A percentile compares a stretch with the other conserved stretches of the same genome.
Evolutionary conservation across 106 monocot genomes (phyloP).

Genomic region (Agapanthus africanus): DNA sequence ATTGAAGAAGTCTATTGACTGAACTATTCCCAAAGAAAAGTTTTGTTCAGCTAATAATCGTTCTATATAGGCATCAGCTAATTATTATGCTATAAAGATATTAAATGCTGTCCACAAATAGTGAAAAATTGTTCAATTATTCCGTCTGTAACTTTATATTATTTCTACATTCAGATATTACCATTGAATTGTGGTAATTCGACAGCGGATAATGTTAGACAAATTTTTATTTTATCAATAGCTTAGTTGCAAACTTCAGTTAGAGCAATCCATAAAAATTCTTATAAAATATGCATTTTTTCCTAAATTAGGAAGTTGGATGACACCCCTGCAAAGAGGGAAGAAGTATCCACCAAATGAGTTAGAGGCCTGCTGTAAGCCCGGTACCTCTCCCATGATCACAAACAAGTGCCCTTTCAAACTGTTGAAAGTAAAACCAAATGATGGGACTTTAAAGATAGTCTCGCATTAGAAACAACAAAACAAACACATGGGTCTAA

Average conservation of each 20-base stretch:
- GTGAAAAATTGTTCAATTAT: background rate
- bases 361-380: background rate
- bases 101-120: too few relatives aligned
- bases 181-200: background rate
- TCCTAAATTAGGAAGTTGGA: background rate
- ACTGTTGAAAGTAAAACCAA: too few relatives aligned
- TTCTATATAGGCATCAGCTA: background rate
- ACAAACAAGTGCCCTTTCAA: background rate
- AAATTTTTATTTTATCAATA: slow-evolving; percentile 3
- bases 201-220: background rate
- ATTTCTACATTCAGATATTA: background rate
- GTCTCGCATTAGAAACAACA: too few relatives aligned
- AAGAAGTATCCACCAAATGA: background rate
- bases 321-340: background rate
- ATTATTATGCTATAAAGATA: too few relatives aligned
- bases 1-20: background rate
- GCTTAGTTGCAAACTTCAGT: background rate
- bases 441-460: too few relatives aligned
- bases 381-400: background rate
- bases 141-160: background rate
- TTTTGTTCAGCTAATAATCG: background rate
- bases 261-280: background rate
- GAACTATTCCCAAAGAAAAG: background rate
- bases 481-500: too few relatives aligned
- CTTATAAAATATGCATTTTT: background rate